Evolutionary conservation across 1,139 yeast genomes (phyloP), one percentile per base, ranked within the genome.

Genomic region (Candida dubliniensis): DNA sequence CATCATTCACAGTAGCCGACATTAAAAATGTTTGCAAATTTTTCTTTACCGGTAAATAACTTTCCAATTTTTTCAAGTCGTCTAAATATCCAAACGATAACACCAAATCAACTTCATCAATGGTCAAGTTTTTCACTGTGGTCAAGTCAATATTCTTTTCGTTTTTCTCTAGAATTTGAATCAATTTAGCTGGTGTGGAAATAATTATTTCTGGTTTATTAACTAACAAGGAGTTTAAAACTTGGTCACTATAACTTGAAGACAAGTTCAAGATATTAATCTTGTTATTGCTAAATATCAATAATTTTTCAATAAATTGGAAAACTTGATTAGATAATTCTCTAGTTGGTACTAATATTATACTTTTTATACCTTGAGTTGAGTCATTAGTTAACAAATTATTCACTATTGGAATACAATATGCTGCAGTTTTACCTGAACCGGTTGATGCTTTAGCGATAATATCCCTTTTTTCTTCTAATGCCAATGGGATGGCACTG

Each of bases 1-100:
- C 98, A 41, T 88, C 96, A 59, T 84, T 87, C 47, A 95, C 71
- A 2, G 99, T 95, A 1, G 99, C 99, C 63, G 96, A 88, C 98
- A 93, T 93, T 53, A 95, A 71, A 67, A 90, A 91, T 1, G 95
- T 84, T 67, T 95, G 99, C 54, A 89, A 71, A 45, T 84, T 82
- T 55, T 84, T 84, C 60, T 82, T 83, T 44, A 83, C 74, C 10
- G 95, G 93, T 51, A 89, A 68, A 50, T 69, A 77, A 23, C 74
- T 73, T 12, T 85, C 77, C 49, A 93, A 74, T 53, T 78, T 79
- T 44, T 76, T 67, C 52, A 95, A 73, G 65, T 95, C 99, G 7
- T 89, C 96, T 54, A 82, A 79, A 63, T 93, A 89, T 13, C 99
- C 99, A 63, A 87, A 95, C 2, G 96, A 85, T 45, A 89, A 70